Base-by-base conservation (phyloP, 169 alveolate species). In the Plasmodium cynomolgi region DNA sequence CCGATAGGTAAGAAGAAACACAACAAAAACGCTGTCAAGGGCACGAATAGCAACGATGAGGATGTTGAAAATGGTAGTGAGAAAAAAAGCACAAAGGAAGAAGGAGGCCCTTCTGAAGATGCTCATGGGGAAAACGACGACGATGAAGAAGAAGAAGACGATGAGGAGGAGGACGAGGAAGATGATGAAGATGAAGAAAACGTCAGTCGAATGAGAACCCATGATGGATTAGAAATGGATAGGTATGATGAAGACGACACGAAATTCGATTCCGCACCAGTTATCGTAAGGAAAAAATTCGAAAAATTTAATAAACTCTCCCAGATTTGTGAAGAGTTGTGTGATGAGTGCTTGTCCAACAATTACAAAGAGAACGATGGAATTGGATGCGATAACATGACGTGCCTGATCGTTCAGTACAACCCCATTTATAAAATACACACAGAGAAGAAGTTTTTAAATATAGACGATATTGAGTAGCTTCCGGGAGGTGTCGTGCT, bases 301-400 rank as follows among this genome's bases (percentile, higher is more conserved):
- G 95, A 84, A 13, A 90, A 84, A 41, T 50, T 93, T 41, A 93
- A 80, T 68, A 93, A 93, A 77, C 94, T 97, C 41, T 96, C 97
- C 3, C 96, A 92, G 62, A 97, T 97, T 17, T 97, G 98, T 81
- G 99, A 97, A 83, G 98, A 98, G 77, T 75, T 97, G 77, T 97
- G 98, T 94, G 99, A 98, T 93, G 97, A 95, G 54, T 98, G 99
- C 74, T 86, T 98, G 58, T 97, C 99, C 20, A 97, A 96, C 58
- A 97, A 97, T 95, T 98, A 97, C 31, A 96, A 96, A 74, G 97
- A 95, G 39, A 96, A 96, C 75, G 99, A 96, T 83, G 99, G 99
- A 31, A 96, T 97, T 47, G 99, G 99, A 0, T 98, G 99, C 84
- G 99, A 98, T 95, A 98, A 98, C 90, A 98, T 98, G 99, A 98